phyloP scores from a whole-genome alignment of 2,329 filamentous ascomycete genomes.

The Pseudogymnoascus sp. region DNA sequence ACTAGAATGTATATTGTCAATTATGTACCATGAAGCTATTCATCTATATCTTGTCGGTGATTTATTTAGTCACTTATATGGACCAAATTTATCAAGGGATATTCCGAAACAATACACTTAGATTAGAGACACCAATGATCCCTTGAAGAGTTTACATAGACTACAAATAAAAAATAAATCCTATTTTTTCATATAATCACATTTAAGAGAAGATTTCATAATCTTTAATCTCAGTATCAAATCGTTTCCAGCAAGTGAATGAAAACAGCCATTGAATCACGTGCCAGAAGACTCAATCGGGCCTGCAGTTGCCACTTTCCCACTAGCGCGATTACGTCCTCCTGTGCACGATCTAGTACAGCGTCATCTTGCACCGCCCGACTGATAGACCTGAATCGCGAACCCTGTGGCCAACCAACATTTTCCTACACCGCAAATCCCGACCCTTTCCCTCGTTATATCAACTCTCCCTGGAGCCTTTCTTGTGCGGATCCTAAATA shows the following conservation, averaged over 20 bases:
- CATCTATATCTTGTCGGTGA: neutral
- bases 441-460: conserved; percentile 4
- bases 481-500: neutral
- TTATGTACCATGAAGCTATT: neutral
- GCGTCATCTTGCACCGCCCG: conserved; percentile 5
- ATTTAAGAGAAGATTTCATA: neutral
- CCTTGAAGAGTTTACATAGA: neutral
- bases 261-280: conserved; percentile 1
- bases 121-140: neutral
- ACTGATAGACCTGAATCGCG: conserved; percentile 4
- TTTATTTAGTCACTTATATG: neutral
- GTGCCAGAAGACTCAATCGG: neutral
- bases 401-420: neutral
- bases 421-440: neutral
- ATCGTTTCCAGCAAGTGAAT: neutral
- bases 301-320: neutral
- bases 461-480: neutral
- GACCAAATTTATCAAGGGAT: neutral
- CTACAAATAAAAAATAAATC: neutral
- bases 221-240: neutral
- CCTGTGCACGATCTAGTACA: neutral
- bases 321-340: conserved; percentile 5
- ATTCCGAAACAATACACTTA: neutral
- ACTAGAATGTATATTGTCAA: neutral
- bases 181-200: neutral